Conservation (phyloP, 495 filamentous ascomycete species). For the Xylaria venustula region DNA sequence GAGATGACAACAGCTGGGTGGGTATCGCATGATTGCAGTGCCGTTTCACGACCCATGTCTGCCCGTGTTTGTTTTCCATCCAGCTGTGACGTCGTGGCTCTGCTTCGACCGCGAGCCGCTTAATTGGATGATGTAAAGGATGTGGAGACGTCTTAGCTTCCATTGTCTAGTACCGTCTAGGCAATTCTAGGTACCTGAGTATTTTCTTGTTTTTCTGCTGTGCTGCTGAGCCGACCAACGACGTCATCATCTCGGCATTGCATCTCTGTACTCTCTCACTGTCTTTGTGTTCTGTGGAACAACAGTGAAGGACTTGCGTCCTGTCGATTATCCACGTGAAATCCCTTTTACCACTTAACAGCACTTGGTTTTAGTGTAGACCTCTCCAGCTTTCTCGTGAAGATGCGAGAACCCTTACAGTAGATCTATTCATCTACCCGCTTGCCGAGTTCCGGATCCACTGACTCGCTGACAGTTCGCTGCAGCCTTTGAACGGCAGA, state of each 20-base stretch:
- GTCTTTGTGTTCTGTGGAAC: not conserved
- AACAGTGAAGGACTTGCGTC: not conserved
- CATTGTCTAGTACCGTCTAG: too few relatives aligned
- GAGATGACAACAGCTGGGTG: not conserved
- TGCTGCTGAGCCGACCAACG: not conserved
- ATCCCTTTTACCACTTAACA: too few relatives aligned
- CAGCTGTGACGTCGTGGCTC: constrained; percentile 31
- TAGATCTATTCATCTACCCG: not conserved
- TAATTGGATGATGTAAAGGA: not conserved
- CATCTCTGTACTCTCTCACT: not conserved
- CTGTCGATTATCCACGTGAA: too few relatives aligned
- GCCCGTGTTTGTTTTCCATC: not conserved
- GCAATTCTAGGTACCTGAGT: constrained; percentile 9
- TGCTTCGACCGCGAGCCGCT: not conserved
- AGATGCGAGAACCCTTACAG: not conserved
- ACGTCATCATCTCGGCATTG: constrained; percentile 10
- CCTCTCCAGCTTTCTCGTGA: not conserved
- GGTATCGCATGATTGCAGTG: not conserved
- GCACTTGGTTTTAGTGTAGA: too few relatives aligned
- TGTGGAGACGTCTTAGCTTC: not conserved
- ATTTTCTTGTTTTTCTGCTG: constrained; percentile 24
- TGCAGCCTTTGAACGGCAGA: too few relatives aligned
- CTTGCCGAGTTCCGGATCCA: constrained; percentile 3
- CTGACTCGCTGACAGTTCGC: not conserved
- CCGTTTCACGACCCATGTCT: not conserved